Base-by-base conservation (phyloP, 2,329 filamentous ascomycete species). In the Coleophoma crateriformis region DNA sequence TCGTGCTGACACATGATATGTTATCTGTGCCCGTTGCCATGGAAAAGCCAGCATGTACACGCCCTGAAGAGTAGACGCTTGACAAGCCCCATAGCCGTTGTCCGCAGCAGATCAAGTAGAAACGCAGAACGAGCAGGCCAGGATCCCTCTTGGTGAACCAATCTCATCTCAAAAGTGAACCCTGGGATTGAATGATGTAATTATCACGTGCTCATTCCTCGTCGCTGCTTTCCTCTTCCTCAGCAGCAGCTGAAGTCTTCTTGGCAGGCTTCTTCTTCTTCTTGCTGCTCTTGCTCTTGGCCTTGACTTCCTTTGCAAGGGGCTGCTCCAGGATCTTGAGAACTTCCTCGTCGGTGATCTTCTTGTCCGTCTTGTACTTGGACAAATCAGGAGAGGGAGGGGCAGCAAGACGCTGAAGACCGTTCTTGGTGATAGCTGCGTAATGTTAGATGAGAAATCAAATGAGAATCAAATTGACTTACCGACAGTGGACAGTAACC, bases 341-440 rank as follows among this genome's bases (percentile, higher is more conserved):
- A 58, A 99, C 79, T 74, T 97, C 92, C 75, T 95, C 90, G 58
- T 97, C 92, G 58, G 84, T 86, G 65, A 99, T 96, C 81, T 96
- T 96, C 82, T 97, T 97, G 71, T 97, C 91, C 33, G 89, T 86
- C 81, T 96, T 87, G 78, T 86, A 82, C 76, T 91, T 90, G 67
- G 78, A 81, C 54, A 94, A 68, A 66, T 97, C 90, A 56, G 87
- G 78, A 19, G 84, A 69, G 54, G 88, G 83, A 33, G 94, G 85
- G 22, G 81, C 85, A 62, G 89, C 85, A 51, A 99, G 76, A 73
- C 88, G 89, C 65, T 87, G 90, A 64, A 99, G 77, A 59, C 94
- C 94, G 69, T 97, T 96, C 83, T 99, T 99, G 64, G 90, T 96
- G 69, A 99, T 90, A 53, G 90, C 94, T 96, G 58, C 13, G 46